Evolutionary conservation across 768 basidiomycete genomes (phyloP).

Genomic region (Strobilomyces echinocephalus): DNA sequence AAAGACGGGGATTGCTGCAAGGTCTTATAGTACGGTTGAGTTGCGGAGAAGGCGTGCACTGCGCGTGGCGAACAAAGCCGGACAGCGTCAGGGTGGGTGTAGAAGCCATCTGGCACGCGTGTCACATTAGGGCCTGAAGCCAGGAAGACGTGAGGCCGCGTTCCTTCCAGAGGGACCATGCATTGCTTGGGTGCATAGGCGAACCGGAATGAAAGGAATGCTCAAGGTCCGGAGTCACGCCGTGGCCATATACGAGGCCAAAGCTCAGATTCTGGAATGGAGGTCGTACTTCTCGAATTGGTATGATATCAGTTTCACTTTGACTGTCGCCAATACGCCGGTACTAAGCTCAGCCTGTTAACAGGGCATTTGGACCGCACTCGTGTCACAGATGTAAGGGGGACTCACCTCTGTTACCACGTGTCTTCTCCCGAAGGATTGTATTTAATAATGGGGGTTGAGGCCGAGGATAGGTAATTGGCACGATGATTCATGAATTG

Average conservation of each 20-base stretch:
- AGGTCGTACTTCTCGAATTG: background rate
- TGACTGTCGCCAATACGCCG: slow-evolving; percentile 5
- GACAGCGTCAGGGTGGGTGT: slow-evolving; percentile 19
- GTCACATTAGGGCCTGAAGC: slow-evolving; percentile 23
- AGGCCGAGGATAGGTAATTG: slow-evolving; percentile 23
- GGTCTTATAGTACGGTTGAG: slow-evolving; percentile 23
- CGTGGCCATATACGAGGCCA: slow-evolving; percentile 1
- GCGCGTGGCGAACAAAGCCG: slow-evolving; percentile 27
- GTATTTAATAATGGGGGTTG: slow-evolving; percentile 17
- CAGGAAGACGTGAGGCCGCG: slow-evolving; percentile 33
- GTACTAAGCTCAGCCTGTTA: slow-evolving; percentile 1
- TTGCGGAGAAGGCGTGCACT: slow-evolving; percentile 25
- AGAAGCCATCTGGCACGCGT: slow-evolving; percentile 21
- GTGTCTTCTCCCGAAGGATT: slow-evolving; percentile 8
- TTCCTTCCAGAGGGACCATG: slow-evolving; percentile 23
- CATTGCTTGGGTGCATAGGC: slow-evolving; percentile 29
- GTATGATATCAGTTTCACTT: slow-evolving; percentile 1
- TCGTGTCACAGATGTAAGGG: slow-evolving; percentile 10
- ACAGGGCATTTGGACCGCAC: slow-evolving; percentile 1
- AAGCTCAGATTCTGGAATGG: slow-evolving; percentile 15
- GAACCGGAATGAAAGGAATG: slow-evolving; percentile 27
- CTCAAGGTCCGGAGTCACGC: slow-evolving; percentile 16
- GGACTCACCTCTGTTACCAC: slow-evolving; percentile 12
- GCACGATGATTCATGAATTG: slow-evolving; percentile 20
- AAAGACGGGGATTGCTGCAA: background rate